Base-by-base conservation (phyloP, 495 filamentous ascomycete species). In the Penicillium macrosclerotiorum region DNA sequence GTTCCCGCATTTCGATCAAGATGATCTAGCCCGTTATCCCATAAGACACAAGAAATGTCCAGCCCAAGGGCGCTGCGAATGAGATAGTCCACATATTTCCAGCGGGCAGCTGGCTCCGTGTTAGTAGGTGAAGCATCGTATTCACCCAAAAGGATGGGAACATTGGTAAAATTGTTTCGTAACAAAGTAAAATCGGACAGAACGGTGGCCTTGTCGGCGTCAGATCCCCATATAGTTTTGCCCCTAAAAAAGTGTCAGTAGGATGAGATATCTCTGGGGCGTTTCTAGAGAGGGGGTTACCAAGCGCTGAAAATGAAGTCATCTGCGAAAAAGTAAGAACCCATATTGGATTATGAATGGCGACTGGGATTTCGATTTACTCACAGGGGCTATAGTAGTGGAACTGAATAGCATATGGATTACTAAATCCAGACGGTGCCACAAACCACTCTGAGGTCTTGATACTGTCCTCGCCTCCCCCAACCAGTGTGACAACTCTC, bases 341-440 rank as follows among this genome's bases (percentile, higher is more conserved):
- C 47, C 49, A 66, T 55, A 32, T 60, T 64, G n/a, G 18, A 13
- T 3, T 19, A 57, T 11, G 0, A 1, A 26, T 23, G 12, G n/a
- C 49, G 46, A 60, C 11, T 18, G 22, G 3, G 9, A 9, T 11
- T 14, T 2, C 12, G 1, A 8, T 13, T 16, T 5, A 59, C 67
- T 58, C 56, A 74, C 70, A 83, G 19, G 81, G 81, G 36, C 71
- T 75, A 58, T 83, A 84, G 54, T 82, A 82, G 45, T 83, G 80
- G 57, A 82, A 80, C 52, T 84, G 80, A 35, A 84, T 67, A 4
- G 78, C 80, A 62, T 74, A 84, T 3, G 80, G 80, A 34, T 81
- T 81, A 1, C 69, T 62, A 30, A 73, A 74, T 9, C 72, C 70
- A 4, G 63, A 60, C 0, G 76, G 77, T 11, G 59, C 57, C 35